Conservation (phyloP, 2,329 filamentous ascomycete species). For the Ceratocystis eucalypticola region DNA sequence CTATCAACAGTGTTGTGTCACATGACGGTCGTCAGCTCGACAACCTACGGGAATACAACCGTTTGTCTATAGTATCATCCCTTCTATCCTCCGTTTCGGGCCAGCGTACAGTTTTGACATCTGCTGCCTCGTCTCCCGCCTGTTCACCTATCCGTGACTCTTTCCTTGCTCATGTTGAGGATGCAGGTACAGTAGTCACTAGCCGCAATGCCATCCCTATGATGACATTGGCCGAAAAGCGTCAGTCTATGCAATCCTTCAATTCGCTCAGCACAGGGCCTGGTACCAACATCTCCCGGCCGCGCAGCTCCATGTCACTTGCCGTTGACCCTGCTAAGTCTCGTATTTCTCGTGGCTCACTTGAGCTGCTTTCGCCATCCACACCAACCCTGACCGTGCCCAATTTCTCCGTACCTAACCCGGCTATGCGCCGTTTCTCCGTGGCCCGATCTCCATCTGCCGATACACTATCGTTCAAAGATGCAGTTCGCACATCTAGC, state of each 20-base stretch:
- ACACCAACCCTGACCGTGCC: conserved; percentile 3
- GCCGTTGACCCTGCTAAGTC: conserved; percentile 26
- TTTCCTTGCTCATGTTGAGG: conserved; percentile 30
- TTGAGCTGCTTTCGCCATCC: not conserved
- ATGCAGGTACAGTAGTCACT: conserved; percentile 27
- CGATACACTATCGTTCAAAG: conserved; percentile 15
- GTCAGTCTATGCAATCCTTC: conserved; percentile 38
- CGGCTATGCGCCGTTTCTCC: conserved; percentile 13
- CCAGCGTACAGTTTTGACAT: conserved; percentile 47
- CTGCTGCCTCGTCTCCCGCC: conserved; percentile 43
- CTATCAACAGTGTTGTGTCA: conserved; percentile 43
- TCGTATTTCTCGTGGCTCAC: conserved; percentile 5
- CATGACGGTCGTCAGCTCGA: conserved; percentile 47
- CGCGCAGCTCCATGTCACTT: conserved; percentile 32
- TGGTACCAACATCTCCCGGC: conserved; percentile 29
- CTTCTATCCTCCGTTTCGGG: conserved; percentile 35
- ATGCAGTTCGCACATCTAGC: conserved; percentile 5
- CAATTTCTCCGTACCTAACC: conserved; percentile 19
- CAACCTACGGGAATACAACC: conserved; percentile 42
- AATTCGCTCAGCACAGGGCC: conserved; percentile 19
- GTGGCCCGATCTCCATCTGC: conserved; percentile 13
- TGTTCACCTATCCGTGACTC: conserved; percentile 42
- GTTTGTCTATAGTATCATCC: conserved; percentile 47
- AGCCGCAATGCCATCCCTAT: conserved; percentile 31
- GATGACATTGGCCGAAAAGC: conserved; percentile 32